These are phyloP conservation scores for Phyllosticta citribraziliensis DNA, from an alignment of 2,329 filamentous ascomycete genomes.

Conservation along the genomic window DNA sequence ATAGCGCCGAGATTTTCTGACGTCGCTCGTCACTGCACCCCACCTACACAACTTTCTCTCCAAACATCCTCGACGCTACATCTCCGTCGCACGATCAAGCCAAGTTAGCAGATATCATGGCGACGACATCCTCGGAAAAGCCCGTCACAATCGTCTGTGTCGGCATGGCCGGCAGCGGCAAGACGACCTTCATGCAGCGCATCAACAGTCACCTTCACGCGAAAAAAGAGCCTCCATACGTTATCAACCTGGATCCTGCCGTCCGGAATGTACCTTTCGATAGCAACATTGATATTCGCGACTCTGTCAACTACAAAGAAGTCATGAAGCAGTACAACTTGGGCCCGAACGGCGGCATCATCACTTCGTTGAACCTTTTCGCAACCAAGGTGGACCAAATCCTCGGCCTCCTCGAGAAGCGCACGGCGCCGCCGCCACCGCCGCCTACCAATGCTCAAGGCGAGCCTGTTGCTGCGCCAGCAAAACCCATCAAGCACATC, in stretches of 20 bases:
- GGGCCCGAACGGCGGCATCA: conserved; percentile 90
- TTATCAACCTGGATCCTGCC: conserved; percentile 93
- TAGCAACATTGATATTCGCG: conserved; percentile 96
- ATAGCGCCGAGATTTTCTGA: conserved; percentile 7
- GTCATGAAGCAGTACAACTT: conserved; percentile 99
- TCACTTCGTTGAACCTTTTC: conserved; percentile 92
- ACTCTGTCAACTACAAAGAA: conserved; percentile 98
- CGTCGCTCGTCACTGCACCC: neutral
- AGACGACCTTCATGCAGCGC: conserved; percentile 99
- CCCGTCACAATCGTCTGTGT: conserved; percentile 84
- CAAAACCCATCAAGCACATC: conserved; percentile 61
- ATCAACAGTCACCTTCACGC: conserved; percentile 88
- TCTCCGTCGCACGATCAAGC: neutral
- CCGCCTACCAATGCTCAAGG: conserved; percentile 20
- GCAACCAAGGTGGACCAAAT: conserved; percentile 98
- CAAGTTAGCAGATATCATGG: neutral
- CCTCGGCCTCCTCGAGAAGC: conserved; percentile 79
- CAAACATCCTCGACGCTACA: neutral
- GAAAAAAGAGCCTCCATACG: conserved; percentile 74
- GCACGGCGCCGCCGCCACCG: conserved; percentile 47
- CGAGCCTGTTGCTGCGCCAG: conserved; percentile 21
- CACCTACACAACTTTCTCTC: neutral
- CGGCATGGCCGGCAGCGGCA: conserved; percentile 96
- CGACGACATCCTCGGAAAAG: conserved; percentile 5
- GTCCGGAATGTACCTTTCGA: conserved; percentile 91